These are phyloP conservation scores for Platismatia glauca DNA, from an alignment of 495 filamentous ascomycete genomes.

Conservation along the genomic window DNA sequence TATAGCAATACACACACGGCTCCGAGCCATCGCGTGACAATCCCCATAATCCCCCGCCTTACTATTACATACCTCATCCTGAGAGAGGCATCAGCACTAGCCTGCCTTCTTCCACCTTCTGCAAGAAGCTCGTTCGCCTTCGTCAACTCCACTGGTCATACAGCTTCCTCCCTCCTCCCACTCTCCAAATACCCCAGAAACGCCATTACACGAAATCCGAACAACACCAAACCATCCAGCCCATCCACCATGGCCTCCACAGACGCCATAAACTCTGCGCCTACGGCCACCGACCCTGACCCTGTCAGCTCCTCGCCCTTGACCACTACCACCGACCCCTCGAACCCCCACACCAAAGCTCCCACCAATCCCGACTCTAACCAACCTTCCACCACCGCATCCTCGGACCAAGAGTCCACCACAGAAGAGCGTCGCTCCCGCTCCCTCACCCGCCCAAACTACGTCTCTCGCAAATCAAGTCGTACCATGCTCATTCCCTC, in stretches of 20 bases:
- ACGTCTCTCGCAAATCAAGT: slow-evolving; percentile 60
- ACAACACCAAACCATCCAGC: background rate
- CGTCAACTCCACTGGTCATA: background rate
- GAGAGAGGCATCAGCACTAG: background rate
- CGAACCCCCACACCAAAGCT: background rate
- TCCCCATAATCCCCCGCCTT: background rate
- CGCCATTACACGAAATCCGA: background rate
- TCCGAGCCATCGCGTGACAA: background rate
- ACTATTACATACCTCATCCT: background rate
- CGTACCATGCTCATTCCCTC: slow-evolving; percentile 74
- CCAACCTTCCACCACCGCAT: slow-evolving; percentile 9
- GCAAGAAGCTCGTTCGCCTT: background rate
- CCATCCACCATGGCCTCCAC: slow-evolving; percentile 3
- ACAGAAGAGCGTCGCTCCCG: slow-evolving; percentile 1
- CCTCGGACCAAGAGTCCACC: slow-evolving; percentile 8
- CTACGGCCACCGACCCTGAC: background rate
- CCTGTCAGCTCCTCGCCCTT: background rate
- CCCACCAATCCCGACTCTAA: slow-evolving; percentile 9
- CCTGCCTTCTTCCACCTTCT: background rate
- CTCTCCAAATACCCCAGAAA: background rate
- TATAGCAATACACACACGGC: background rate
- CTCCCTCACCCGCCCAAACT: slow-evolving; percentile 36
- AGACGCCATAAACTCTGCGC: background rate
- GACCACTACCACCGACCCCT: background rate
- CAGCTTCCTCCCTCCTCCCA: background rate